Percentiles rank a stretch among this genome's conserved stretches.
phyloP scores from a whole-genome alignment of 108 stramenopile species.

The Craspedostauros australis region DNA sequence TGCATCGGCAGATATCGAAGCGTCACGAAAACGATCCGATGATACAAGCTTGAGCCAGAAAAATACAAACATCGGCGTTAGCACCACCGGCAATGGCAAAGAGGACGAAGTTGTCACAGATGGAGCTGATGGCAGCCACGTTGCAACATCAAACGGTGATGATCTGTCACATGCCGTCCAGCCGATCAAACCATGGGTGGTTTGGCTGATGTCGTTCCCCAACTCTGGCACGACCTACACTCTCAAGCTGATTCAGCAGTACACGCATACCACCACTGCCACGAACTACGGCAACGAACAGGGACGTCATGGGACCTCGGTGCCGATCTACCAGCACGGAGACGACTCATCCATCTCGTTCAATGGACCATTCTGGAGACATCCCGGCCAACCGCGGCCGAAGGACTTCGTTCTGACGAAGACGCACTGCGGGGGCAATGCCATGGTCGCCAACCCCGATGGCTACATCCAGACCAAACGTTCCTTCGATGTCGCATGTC shows the following conservation, averaged over 20 bases:
- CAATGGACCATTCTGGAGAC: conserved; percentile 39
- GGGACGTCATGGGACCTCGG: conserved; percentile 16
- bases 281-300: conserved; percentile 63
- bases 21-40: no score
- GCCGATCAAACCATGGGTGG: conserved; percentile 13
- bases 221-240: conserved; percentile 78
- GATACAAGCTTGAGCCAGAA: no score
- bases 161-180: no score
- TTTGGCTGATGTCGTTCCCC: conserved; percentile 61
- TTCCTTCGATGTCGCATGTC: conserved; percentile 30
- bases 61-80: no score
- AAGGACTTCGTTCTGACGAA: conserved; percentile 52
- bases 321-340: conserved; percentile 26
- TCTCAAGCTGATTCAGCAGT: conserved; percentile 36
- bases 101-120: no score
- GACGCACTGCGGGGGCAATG: conserved; percentile 59
- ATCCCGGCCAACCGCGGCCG: conserved; percentile 19
- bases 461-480: conserved; percentile 41
- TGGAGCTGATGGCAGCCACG: no score
- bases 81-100: no score
- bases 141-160: no score
- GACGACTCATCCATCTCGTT: conserved; percentile 9
- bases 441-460: neutral
- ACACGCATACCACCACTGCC: conserved; percentile 44
- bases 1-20: no score